Evolutionary conservation across 2,329 filamentous ascomycete genomes (phyloP).

Genomic region (Didymosphaeria variabile): DNA sequence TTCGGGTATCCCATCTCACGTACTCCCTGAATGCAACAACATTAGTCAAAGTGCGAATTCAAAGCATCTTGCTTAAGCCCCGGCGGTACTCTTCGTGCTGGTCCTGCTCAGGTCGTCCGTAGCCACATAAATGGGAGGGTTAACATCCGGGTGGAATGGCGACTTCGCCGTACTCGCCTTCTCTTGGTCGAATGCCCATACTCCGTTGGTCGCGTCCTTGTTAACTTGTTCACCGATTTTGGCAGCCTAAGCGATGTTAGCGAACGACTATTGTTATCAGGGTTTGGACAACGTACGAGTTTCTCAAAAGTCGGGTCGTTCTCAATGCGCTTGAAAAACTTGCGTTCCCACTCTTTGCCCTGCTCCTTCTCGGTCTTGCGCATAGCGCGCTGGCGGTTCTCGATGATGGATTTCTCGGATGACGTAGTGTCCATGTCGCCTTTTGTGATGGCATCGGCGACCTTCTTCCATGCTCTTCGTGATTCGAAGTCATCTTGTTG

Average conservation of each 20-base stretch:
- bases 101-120: constrained; percentile 8
- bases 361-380: constrained; percentile 79
- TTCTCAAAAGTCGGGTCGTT: constrained; percentile 53
- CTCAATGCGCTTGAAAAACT: constrained; percentile 73
- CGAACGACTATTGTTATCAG: neutral
- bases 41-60: neutral
- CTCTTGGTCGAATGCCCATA: constrained; percentile 73
- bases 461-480: constrained; percentile 85
- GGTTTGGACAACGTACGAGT: constrained; percentile 39
- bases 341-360: constrained; percentile 78
- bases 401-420: constrained; percentile 85
- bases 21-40: neutral
- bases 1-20: constrained; percentile 3
- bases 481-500: constrained; percentile 88
- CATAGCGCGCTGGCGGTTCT: constrained; percentile 83
- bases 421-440: constrained; percentile 86
- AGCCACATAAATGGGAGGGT: constrained; percentile 37
- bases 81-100: constrained; percentile 1
- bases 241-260: constrained; percentile 34
- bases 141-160: constrained; percentile 40
- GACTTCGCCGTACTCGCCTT: constrained; percentile 52
- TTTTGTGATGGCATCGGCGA: constrained; percentile 79
- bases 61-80: neutral
- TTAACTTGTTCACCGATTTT: constrained; percentile 62
- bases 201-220: constrained; percentile 71